Conservation (phyloP, 306 rosid genomes). For the Vigna unguiculata region DNA sequence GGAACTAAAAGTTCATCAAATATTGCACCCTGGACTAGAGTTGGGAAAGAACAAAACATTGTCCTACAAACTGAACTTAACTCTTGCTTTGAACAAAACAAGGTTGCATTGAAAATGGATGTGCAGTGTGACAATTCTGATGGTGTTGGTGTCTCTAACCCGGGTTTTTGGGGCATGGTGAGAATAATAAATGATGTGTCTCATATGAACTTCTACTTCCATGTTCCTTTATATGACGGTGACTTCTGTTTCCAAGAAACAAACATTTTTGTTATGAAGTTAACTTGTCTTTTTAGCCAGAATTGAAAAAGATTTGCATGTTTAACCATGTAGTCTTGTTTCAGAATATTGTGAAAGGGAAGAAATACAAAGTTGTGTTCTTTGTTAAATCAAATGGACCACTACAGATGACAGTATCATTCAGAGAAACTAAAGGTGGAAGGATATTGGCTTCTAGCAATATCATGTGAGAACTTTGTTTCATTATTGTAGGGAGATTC, state of each 20-base stretch:
- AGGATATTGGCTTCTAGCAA: slow-evolving; percentile 55
- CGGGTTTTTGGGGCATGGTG: slow-evolving; percentile 90
- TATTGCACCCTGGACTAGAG: slow-evolving; percentile 73
- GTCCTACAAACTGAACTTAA: slow-evolving; percentile 64
- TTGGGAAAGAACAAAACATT: slow-evolving; percentile 65
- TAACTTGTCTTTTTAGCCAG: not conserved
- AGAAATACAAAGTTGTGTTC: slow-evolving; percentile 62
- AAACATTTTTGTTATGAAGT: slow-evolving; percentile 1
- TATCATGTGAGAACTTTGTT: slow-evolving; percentile 55
- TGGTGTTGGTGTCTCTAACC: slow-evolving; percentile 81
- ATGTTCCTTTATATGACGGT: not conserved
- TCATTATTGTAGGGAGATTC: not conserved
- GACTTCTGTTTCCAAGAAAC: not conserved
- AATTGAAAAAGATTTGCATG: not conserved
- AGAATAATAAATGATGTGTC: slow-evolving; percentile 8
- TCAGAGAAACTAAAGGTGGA: slow-evolving; percentile 54
- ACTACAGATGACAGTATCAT: slow-evolving; percentile 59
- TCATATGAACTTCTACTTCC: not conserved
- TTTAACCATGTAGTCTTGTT: slow-evolving; percentile 14
- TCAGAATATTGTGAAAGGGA: slow-evolving; percentile 75
- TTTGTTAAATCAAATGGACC: slow-evolving; percentile 60
- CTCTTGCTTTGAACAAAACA: slow-evolving; percentile 74
- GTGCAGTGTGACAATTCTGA: slow-evolving; percentile 54
- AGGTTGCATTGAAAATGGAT: slow-evolving; percentile 71
- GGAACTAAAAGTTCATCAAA: slow-evolving; percentile 69